Percentiles rank a stretch among this genome's conserved stretches.
These are phyloP conservation scores for Spergularia marina DNA, from an alignment of 148 eudicot genomes.

Conservation along the genomic window DNA sequence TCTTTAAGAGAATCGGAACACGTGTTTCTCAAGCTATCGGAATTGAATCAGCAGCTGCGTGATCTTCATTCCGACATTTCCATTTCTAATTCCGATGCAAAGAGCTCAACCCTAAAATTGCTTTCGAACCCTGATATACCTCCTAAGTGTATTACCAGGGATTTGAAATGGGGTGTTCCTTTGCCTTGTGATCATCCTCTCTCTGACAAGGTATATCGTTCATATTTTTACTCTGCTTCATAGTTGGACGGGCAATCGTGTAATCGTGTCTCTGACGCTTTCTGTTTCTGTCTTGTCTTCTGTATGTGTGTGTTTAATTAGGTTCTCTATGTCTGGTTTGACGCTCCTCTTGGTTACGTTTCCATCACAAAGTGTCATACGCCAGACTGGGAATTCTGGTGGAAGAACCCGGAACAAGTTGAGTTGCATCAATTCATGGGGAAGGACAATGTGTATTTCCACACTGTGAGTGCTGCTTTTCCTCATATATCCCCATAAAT, in stretches of 20 bases:
- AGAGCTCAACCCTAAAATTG: neutral
- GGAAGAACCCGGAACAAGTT: conserved; percentile 14
- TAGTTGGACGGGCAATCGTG: neutral
- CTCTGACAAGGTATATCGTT: neutral
- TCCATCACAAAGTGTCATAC: conserved; percentile 14
- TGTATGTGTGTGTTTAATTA: neutral
- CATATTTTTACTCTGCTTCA: neutral
- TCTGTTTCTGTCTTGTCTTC: neutral
- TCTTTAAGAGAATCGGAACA: neutral
- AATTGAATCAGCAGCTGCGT: neutral
- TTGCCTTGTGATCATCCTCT: neutral
- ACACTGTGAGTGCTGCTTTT: neutral
- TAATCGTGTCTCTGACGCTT: neutral
- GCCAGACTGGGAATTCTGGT: conserved; percentile 17
- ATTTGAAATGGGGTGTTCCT: conserved; percentile 23
- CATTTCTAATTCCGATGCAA: neutral
- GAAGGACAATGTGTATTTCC: conserved; percentile 17
- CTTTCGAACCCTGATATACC: neutral
- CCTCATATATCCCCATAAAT: too few species aligned
- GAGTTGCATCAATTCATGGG: conserved; percentile 20
- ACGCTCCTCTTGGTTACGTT: conserved; percentile 17
- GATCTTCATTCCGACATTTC: neutral
- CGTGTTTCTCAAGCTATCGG: neutral
- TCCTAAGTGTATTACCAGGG: conserved; percentile 15
- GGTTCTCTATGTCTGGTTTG: conserved; percentile 22